phyloP scores from a whole-genome alignment of 2,329 filamentous ascomycete genomes.

The Scedosporium apiospermum region DNA sequence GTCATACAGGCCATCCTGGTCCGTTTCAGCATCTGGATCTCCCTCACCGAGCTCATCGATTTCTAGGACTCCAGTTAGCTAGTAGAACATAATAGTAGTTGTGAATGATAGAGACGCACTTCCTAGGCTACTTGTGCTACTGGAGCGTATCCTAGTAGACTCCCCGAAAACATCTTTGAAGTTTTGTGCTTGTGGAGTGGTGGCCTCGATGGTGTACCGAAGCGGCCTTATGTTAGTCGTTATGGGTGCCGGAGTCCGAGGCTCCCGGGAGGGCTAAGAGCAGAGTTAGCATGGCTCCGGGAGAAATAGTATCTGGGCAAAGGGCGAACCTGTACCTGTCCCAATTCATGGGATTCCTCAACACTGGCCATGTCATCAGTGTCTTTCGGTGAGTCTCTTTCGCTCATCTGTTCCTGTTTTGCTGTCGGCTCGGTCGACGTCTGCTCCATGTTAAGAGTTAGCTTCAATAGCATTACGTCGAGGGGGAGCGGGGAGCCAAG shows the following conservation, averaged over 20 bases:
- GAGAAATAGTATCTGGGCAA: neutral
- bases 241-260: conserved; percentile 57
- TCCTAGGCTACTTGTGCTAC: conserved; percentile 67
- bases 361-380: neutral
- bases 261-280: conserved; percentile 4
- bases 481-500: neutral
- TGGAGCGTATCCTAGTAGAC: conserved; percentile 48
- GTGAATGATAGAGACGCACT: conserved; percentile 41
- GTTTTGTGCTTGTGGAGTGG: conserved; percentile 77
- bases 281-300: neutral
- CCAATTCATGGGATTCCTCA: neutral
- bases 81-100: neutral
- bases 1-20: conserved; percentile 37
- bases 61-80: conserved; percentile 25
- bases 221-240: conserved; percentile 63
- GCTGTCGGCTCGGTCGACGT: conserved; percentile 29
- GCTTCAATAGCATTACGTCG: neutral
- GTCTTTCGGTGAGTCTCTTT: conserved; percentile 12
- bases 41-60: conserved; percentile 32
- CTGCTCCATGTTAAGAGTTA: conserved; percentile 21
- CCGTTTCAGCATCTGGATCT: conserved; percentile 40
- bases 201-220: conserved; percentile 55
- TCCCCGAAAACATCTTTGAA: conserved; percentile 60
- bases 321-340: neutral
- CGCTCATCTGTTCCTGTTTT: conserved; percentile 23